Conservation (phyloP, 257 asterid species). For the Linaria vulgaris region DNA sequence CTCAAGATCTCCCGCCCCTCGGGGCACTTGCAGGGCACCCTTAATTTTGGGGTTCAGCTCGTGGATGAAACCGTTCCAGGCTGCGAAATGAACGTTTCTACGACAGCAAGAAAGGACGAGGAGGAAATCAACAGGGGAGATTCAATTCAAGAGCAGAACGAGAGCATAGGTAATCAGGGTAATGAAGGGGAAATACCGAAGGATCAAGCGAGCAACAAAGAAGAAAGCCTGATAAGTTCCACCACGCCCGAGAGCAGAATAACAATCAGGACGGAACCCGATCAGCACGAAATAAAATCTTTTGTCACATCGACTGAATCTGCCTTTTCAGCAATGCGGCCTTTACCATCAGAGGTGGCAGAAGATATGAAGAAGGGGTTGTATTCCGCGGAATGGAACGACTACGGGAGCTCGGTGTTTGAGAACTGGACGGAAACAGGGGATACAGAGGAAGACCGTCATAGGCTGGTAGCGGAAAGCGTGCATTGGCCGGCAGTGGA, state of each 20-base stretch:
- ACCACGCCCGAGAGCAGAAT: constrained; percentile 22
- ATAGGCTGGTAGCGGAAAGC: too few relatives aligned
- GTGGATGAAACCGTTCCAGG: constrained; percentile 28
- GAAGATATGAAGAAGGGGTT: constrained; percentile 45
- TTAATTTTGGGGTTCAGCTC: constrained; percentile 54
- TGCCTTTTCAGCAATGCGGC: constrained; percentile 40
- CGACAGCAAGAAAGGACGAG: background rate
- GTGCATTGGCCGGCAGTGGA: too few relatives aligned
- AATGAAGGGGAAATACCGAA: background rate
- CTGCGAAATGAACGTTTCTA: constrained; percentile 28
- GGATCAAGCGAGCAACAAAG: constrained; percentile 11
- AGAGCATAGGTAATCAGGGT: background rate
- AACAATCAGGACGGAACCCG: constrained; percentile 23
- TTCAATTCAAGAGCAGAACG: background rate
- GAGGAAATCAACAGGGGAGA: background rate
- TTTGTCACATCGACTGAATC: constrained; percentile 33
- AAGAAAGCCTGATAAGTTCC: constrained; percentile 12
- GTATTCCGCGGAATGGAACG: constrained; percentile 35
- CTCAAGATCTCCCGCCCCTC: constrained; percentile 62
- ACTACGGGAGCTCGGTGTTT: constrained; percentile 10
- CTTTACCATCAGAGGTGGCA: constrained; percentile 63
- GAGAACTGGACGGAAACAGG: too few relatives aligned
- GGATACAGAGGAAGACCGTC: too few relatives aligned
- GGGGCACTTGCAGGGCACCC: constrained; percentile 65
- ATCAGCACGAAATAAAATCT: constrained; percentile 29